Evolutionary conservation across 768 basidiomycete species (phyloP).

Genomic region (Suillus cothurnatus): DNA sequence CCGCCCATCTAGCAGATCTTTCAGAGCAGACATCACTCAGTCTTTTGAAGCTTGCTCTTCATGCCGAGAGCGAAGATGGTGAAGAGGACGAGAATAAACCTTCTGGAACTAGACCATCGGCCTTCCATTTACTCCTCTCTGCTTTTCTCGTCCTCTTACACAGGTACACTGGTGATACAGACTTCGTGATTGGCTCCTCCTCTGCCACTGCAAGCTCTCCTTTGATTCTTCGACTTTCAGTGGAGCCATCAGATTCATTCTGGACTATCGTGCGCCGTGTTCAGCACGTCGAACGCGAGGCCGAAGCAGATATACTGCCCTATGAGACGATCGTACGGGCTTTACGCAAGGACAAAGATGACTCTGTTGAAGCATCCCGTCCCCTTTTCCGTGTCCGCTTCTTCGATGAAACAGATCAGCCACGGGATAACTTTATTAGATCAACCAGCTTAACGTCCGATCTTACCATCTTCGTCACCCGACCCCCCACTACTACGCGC

Average conservation of each 20-base stretch:
- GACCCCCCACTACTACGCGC: slow-evolving; percentile 67
- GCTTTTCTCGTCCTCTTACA: slow-evolving; percentile 91
- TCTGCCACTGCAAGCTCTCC: slow-evolving; percentile 75
- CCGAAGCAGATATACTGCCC: slow-evolving; percentile 78
- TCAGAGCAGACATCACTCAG: slow-evolving; percentile 75
- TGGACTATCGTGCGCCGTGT: slow-evolving; percentile 87
- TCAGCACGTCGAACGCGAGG: slow-evolving; percentile 81
- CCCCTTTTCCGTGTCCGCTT: slow-evolving; percentile 95
- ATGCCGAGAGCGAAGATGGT: slow-evolving; percentile 55
- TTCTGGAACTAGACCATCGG: slow-evolving; percentile 58
- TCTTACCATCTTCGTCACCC: slow-evolving; percentile 85
- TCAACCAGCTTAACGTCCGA: slow-evolving; percentile 89
- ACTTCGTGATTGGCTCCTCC: slow-evolving; percentile 89
- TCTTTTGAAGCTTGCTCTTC: slow-evolving; percentile 80
- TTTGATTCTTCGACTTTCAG: slow-evolving; percentile 77
- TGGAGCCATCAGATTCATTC: slow-evolving; percentile 86
- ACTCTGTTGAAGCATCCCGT: slow-evolving; percentile 46
- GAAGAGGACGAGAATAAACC: slow-evolving; percentile 51
- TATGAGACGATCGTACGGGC: slow-evolving; percentile 76
- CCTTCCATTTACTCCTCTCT: slow-evolving; percentile 90
- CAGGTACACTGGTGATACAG: slow-evolving; percentile 94
- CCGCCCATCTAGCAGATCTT: slow-evolving; percentile 71
- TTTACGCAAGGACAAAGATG: slow-evolving; percentile 67
- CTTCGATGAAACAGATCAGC: slow-evolving; percentile 87
- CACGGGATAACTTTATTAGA: slow-evolving; percentile 71